Conservation (phyloP, 495 filamentous ascomycete genomes). For the Penicillium ochrochloron region DNA sequence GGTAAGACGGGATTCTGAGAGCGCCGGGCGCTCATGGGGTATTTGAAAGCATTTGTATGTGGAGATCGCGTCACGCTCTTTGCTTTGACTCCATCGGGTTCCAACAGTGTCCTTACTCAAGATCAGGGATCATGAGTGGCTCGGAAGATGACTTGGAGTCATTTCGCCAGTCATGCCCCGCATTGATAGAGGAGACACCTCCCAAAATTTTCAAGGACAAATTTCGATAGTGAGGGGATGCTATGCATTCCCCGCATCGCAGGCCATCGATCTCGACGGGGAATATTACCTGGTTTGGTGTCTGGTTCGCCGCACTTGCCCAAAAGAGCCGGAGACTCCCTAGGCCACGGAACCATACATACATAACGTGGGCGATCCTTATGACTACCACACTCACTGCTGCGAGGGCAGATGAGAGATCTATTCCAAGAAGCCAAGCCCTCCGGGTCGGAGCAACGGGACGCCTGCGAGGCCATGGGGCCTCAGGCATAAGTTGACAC, state of each 20-base stretch:
- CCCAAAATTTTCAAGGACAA: not conserved
- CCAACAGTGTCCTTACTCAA: not conserved
- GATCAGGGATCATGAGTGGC: not conserved
- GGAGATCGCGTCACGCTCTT: not conserved
- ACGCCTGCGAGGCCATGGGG: not conserved
- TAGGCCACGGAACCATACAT: not conserved
- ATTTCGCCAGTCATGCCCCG: not conserved
- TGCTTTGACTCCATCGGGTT: not conserved
- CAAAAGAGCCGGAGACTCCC: not conserved
- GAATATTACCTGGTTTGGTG: conserved; percentile 5
- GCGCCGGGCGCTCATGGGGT: not conserved
- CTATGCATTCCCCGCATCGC: conserved; percentile 5
- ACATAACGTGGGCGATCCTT: too few relatives aligned
- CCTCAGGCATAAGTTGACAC: not conserved
- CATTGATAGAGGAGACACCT: not conserved
- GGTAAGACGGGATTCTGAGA: not conserved
- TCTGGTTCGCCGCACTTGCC: conserved; percentile 8
- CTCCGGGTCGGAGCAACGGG: not conserved
- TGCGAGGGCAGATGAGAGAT: not conserved
- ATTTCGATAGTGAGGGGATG: conserved; percentile 8
- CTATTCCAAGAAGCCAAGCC: not conserved
- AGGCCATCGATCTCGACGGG: not conserved
- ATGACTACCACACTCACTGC: too few relatives aligned
- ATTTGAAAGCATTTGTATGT: not conserved
- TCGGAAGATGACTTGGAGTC: not conserved